Conservation (phyloP, 2,329 filamentous ascomycete genomes). For the Fusarium tricinctum region DNA sequence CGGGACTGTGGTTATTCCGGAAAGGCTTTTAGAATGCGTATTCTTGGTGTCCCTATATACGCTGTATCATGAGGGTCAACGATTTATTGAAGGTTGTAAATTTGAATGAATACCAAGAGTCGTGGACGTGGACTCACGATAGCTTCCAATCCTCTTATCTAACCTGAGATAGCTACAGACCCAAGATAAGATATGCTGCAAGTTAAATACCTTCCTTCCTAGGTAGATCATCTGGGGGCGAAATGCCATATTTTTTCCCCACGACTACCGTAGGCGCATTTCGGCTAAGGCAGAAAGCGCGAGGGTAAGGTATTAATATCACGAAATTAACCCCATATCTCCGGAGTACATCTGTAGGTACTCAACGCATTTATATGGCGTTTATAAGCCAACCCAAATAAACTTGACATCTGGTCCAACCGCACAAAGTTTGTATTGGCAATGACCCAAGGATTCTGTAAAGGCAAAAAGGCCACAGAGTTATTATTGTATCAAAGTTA, state of each 20-base stretch:
- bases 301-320: conserved; percentile 36
- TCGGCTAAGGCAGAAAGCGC: conserved; percentile 30
- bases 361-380: too few relatives aligned
- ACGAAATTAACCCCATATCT: not conserved
- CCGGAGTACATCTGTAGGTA: too few relatives aligned
- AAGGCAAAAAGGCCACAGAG: too few relatives aligned
- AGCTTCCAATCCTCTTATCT: conserved; percentile 8
- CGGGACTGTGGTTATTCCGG: conserved; percentile 37
- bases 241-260: not conserved
- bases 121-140: not conserved
- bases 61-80: too few relatives aligned
- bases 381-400: not conserved
- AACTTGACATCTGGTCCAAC: not conserved
- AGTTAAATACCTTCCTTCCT: conserved; percentile 10
- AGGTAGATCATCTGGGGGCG: not conserved
- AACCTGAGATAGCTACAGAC: not conserved
- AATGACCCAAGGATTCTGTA: too few relatives aligned
- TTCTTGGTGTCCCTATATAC: too few relatives aligned
- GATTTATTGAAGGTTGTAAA: not conserved
- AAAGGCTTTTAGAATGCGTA: not conserved
- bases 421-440: too few relatives aligned
- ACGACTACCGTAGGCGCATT: not conserved
- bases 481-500: not conserved
- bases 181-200: conserved; percentile 6
- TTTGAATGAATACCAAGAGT: not conserved